phyloP scores from a whole-genome alignment of 208 protist species.

The Vickermania spadyakhi region DNA sequence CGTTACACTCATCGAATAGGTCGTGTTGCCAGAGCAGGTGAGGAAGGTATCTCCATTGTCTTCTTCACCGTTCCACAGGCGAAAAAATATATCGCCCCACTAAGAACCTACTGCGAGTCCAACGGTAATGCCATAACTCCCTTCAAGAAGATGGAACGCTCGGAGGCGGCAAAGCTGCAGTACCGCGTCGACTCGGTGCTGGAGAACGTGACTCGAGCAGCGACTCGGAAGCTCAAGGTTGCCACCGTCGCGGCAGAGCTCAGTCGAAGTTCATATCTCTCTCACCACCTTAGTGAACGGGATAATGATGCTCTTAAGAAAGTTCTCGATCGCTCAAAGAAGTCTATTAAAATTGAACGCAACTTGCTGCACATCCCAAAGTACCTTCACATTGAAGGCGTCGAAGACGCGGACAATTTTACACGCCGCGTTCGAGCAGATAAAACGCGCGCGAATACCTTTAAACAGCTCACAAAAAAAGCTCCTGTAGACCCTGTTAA shows the following conservation, averaged over 20 bases:
- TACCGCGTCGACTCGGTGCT: constrained; percentile 80
- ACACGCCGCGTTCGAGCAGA: constrained; percentile 57
- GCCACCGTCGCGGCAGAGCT: constrained; percentile 79
- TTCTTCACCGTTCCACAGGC: constrained; percentile 76
- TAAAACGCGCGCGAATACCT: constrained; percentile 25
- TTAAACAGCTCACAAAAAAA: constrained; percentile 24
- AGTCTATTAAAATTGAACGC: constrained; percentile 75
- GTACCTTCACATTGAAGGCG: constrained; percentile 70
- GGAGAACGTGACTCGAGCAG: constrained; percentile 58
- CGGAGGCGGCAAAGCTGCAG: constrained; percentile 72
- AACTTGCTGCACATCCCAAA: constrained; percentile 84
- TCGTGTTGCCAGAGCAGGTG: constrained; percentile 84
- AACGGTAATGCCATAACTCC: constrained; percentile 37
- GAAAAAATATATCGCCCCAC: constrained; percentile 29
- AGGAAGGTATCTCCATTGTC: constrained; percentile 86
- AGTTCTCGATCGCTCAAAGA: constrained; percentile 71
- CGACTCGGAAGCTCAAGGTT: constrained; percentile 71
- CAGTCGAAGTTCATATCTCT: constrained; percentile 81
- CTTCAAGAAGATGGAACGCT: constrained; percentile 70
- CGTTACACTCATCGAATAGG: constrained; percentile 96
- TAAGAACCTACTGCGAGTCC: constrained; percentile 48
- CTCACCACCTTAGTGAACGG: constrained; percentile 86
- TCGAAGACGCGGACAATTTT: constrained; percentile 67
- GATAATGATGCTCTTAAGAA: constrained; percentile 77
- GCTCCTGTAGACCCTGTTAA: constrained; percentile 44